Evolutionary conservation across 2,329 filamentous ascomycete genomes (phyloP), one percentile per base, ranked within the genome.

Genomic region (Fusarium albidum): DNA sequence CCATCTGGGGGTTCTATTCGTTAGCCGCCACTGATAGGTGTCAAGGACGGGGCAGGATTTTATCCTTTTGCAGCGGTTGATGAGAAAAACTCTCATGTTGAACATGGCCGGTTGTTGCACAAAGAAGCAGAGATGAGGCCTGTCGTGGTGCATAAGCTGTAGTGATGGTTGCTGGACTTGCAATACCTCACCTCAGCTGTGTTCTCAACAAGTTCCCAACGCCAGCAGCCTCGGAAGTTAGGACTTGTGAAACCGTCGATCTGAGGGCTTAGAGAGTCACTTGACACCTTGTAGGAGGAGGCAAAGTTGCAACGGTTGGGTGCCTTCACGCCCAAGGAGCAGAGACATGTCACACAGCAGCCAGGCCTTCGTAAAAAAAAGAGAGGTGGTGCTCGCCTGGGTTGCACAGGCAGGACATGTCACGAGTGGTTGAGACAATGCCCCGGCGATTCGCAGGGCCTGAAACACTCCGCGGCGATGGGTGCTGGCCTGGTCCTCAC

Each of bases 391-490:
- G 17, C 34, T 28, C 40, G 28, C 26, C 27, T 6, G 37, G 29
- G 59, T 56, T 9, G 27, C 37, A 57, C 51, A 45, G 28, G 57
- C 51, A 45, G 28, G 15, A 11, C 35, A 45, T 27, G 35, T 60
- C 59, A 63, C 45, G 55, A 57, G 59, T 15, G 37, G 38, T 38
- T 34, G 28, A 57, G 55, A 51, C 55, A 62, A 35, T 49, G 34
- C n/a, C 26, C 12, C 18, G 32, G 27, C 43, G 49, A 37, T 48
- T 43, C 37, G 44, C 35, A 32, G 25, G 45, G 35, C 26, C 42
- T 62, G 44, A 60, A 51, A 63, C 26, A 46, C 35, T 14, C 31
- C 41, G 11, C 38, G 35, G 13, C 38, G 28, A 43, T 40, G 47
- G 43, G 48, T 44, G 43, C 40, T 49, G 44, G 38, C 33, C 40